Percentiles rank a stretch among this genome's conserved stretches.
Evolutionary conservation across 169 alveolate genomes (phyloP).

Genomic region (Amoebophrya sp.): DNA sequence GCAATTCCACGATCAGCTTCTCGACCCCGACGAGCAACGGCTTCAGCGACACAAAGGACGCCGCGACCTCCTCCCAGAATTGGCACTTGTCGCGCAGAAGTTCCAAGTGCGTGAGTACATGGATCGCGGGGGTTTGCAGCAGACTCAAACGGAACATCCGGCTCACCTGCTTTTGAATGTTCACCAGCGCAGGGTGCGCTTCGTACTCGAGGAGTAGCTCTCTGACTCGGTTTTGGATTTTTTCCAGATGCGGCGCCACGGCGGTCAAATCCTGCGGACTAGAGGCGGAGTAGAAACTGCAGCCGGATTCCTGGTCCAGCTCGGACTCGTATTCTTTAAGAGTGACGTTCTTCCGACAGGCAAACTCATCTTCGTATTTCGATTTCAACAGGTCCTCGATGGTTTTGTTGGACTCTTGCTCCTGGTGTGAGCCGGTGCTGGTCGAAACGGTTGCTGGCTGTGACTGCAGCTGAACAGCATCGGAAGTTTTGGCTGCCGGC

Average conservation of each 20-base stretch:
- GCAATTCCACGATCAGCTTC: background rate
- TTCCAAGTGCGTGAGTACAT: background rate
- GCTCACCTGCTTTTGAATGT: background rate
- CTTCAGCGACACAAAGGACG: background rate
- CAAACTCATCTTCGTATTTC: background rate
- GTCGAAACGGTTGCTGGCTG: no score
- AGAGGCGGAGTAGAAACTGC: background rate
- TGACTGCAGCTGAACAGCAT: no score
- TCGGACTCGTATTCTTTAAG: background rate
- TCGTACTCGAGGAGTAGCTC: background rate
- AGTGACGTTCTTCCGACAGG: background rate
- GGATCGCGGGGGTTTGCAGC: background rate
- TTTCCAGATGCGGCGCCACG: background rate
- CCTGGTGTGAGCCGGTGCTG: background rate
- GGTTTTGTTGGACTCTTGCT: background rate
- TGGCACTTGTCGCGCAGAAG: conserved; percentile 4
- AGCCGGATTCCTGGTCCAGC: background rate
- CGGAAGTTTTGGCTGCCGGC: no score
- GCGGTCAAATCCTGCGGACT: background rate
- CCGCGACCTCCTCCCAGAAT: conserved; percentile 26
- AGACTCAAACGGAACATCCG: background rate
- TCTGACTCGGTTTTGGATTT: background rate
- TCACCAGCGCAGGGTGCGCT: background rate
- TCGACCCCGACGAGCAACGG: background rate
- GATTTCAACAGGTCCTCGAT: conserved; percentile 6